Evolutionary conservation across 257 asterid species (phyloP).

Genomic region (Knoxia roxburghii): DNA sequence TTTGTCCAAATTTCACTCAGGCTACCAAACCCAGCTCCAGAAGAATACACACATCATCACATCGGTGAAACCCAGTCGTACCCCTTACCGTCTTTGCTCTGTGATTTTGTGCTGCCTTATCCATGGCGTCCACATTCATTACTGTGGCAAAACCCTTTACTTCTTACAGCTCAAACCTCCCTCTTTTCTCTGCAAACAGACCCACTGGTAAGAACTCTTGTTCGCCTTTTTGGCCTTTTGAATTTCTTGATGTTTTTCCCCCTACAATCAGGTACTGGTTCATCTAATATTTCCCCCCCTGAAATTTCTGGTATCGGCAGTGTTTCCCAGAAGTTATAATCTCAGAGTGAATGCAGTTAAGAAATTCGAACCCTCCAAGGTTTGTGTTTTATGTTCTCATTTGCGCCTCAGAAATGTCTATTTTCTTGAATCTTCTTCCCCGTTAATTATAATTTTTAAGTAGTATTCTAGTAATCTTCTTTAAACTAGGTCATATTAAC

Average conservation of each 20-base stretch:
- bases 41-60: not conserved
- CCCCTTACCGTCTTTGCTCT: not conserved
- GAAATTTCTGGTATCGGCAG: conserved; percentile 23
- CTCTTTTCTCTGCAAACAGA: conserved; percentile 26
- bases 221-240: not conserved
- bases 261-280: not conserved
- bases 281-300: not conserved
- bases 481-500: not conserved
- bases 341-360: conserved; percentile 61
- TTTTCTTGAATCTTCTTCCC: not conserved
- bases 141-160: conserved; percentile 44
- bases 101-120: conserved; percentile 29
- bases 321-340: conserved; percentile 28
- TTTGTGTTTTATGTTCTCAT: conserved; percentile 11
- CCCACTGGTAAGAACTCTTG: conserved; percentile 26
- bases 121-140: conserved; percentile 72
- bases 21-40: not conserved
- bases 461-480: not conserved
- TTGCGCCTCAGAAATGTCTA: not conserved
- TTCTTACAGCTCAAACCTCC: conserved; percentile 28
- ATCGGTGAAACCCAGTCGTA: not conserved
- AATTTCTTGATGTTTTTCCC: conserved; percentile 1
- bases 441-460: no score
- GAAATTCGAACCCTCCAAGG: conserved; percentile 78
- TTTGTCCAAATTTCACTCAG: not conserved